Evolutionary conservation across 495 filamentous ascomycete genomes (phyloP).

Genomic region (Penicillium malachiteum): DNA sequence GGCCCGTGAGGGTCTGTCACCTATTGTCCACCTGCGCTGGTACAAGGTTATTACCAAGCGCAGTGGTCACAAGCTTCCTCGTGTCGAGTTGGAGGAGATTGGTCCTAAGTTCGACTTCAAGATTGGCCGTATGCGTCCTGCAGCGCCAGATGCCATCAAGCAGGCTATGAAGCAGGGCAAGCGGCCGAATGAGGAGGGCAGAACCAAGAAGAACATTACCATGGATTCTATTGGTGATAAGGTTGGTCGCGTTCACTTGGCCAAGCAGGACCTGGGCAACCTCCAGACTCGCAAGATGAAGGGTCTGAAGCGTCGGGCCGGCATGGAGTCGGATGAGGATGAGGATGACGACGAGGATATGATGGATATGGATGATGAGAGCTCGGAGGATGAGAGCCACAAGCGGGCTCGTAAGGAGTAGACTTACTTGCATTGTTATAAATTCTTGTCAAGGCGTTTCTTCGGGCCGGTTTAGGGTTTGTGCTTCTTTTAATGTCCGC

Average conservation of each 20-base stretch:
- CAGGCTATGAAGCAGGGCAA: conserved; percentile 85
- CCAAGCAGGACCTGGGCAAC: conserved; percentile 81
- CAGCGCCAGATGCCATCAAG: conserved; percentile 76
- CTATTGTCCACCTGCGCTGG: conserved; percentile 75
- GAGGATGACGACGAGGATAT: conserved; percentile 39
- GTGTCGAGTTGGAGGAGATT: conserved; percentile 92
- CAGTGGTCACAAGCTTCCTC: conserved; percentile 80
- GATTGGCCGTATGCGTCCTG: conserved; percentile 74
- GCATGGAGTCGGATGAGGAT: conserved; percentile 50
- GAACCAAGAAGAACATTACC: conserved; percentile 91
- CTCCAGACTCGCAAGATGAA: conserved; percentile 99
- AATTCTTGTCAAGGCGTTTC: conserved; percentile 30
- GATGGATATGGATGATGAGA: conserved; percentile 43
- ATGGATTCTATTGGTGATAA: conserved; percentile 94
- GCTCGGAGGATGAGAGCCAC: conserved; percentile 34
- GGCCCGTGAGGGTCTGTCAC: conserved; percentile 58
- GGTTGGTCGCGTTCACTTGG: conserved; percentile 87
- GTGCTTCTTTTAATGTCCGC: conserved; percentile 18
- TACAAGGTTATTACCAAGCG: conserved; percentile 83
- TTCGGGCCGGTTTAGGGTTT: conserved; percentile 26
- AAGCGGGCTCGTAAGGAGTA: conserved; percentile 41
- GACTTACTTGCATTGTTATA: conserved; percentile 27
- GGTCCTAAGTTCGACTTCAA: conserved; percentile 94
- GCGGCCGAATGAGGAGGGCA: conserved; percentile 53
- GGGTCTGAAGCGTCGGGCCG: conserved; percentile 80